phyloP scores from a whole-genome alignment of 2,329 filamentous ascomycete genomes.

The Aspergillus ochraceus region DNA sequence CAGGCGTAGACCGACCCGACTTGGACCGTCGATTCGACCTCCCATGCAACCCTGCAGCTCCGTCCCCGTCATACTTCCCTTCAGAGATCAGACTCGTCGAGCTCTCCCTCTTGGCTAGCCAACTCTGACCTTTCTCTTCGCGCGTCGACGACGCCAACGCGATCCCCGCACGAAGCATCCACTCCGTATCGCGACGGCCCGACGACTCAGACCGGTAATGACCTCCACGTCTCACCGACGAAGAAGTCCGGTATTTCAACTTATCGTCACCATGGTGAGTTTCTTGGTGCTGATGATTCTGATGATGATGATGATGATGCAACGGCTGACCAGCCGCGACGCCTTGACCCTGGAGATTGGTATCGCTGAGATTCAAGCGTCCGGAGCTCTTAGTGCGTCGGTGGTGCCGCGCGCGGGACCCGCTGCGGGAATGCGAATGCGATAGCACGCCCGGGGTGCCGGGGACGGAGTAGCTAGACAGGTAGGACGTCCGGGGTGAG shows the following conservation, averaged over 20 bases:
- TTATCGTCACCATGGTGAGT: slow-evolving; percentile 9
- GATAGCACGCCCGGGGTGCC: slow-evolving; percentile 45
- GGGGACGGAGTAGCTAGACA: slow-evolving; percentile 44
- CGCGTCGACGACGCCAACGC: slow-evolving; percentile 57
- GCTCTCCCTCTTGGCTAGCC: slow-evolving; percentile 58
- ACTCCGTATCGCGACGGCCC: slow-evolving; percentile 48
- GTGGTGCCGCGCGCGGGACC: slow-evolving; percentile 36
- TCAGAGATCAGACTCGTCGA: slow-evolving; percentile 54
- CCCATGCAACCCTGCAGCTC: slow-evolving; percentile 22
- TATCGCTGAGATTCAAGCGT: slow-evolving; percentile 35
- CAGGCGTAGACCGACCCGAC: slow-evolving; percentile 40
- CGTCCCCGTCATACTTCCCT: slow-evolving; percentile 33
- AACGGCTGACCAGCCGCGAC: slow-evolving; percentile 24
- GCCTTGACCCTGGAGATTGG: slow-evolving; percentile 32
- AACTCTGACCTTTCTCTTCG: slow-evolving; percentile 63
- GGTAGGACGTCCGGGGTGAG: slow-evolving; percentile 38
- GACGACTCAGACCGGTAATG: slow-evolving; percentile 5
- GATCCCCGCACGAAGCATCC: slow-evolving; percentile 60
- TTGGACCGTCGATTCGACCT: slow-evolving; percentile 29
- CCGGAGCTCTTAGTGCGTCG: slow-evolving; percentile 36
- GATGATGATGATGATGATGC: slow-evolving; percentile 16
- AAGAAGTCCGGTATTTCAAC: neutral
- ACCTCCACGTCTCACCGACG: neutral
- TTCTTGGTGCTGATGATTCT: slow-evolving; percentile 1
- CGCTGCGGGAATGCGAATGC: slow-evolving; percentile 42